These are phyloP conservation scores for Penicillium sp. DNA, from an alignment of 2,329 filamentous ascomycete species.

Conservation along the genomic window DNA sequence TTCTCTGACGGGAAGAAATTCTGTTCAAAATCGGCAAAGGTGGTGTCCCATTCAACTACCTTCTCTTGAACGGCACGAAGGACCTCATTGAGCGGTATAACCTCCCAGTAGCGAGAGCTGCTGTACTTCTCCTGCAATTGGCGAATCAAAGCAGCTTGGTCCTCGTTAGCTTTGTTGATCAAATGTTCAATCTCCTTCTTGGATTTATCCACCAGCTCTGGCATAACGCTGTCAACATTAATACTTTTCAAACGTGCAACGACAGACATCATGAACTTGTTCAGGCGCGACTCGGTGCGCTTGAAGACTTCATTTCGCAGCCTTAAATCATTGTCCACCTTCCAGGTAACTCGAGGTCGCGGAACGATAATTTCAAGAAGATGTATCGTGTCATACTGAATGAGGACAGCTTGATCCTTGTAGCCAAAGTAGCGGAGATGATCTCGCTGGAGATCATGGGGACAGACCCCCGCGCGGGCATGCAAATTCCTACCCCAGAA, in stretches of 20 bases:
- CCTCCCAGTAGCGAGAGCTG: slow-evolving; percentile 91
- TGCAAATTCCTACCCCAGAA: slow-evolving; percentile 89
- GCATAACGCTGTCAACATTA: slow-evolving; percentile 81
- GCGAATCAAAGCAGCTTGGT: slow-evolving; percentile 66
- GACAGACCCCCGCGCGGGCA: slow-evolving; percentile 68
- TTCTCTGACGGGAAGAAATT: slow-evolving; percentile 93
- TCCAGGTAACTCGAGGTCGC: slow-evolving; percentile 87
- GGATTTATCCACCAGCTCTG: slow-evolving; percentile 79
- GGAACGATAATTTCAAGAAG: slow-evolving; percentile 93
- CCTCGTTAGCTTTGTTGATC: slow-evolving; percentile 73
- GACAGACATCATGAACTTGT: slow-evolving; percentile 82
- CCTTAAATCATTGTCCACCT: slow-evolving; percentile 86
- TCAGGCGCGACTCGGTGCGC: slow-evolving; percentile 74
- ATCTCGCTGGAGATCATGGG: slow-evolving; percentile 87
- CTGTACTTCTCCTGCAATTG: slow-evolving; percentile 88
- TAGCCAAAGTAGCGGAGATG: slow-evolving; percentile 91
- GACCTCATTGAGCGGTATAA: slow-evolving; percentile 85
- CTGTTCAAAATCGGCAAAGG: slow-evolving; percentile 83
- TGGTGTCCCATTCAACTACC: slow-evolving; percentile 86
- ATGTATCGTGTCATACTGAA: slow-evolving; percentile 90
- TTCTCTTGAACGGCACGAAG: slow-evolving; percentile 88
- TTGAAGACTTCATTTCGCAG: slow-evolving; percentile 89
- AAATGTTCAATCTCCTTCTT: slow-evolving; percentile 74
- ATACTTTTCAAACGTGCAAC: slow-evolving; percentile 79
- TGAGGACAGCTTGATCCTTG: slow-evolving; percentile 74